Conservation (phyloP, 1,284 basidiomycete genomes). For the Tremellales sp. region DNA sequence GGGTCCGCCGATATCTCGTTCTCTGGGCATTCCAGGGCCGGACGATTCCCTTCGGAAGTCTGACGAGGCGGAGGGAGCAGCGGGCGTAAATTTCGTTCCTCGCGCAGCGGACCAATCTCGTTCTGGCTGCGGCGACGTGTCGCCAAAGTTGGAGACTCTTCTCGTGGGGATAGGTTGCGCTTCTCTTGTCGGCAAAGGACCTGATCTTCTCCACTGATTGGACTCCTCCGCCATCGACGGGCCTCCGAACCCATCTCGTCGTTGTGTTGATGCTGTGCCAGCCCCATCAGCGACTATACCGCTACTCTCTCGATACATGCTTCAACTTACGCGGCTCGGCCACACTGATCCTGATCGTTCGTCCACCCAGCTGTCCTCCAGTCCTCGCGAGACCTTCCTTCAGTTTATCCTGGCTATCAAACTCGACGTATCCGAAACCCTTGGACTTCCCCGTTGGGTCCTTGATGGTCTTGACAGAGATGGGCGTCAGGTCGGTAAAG, state of each 20-base stretch:
- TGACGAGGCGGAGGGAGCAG: conserved; percentile 11
- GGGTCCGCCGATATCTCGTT: conserved; percentile 14
- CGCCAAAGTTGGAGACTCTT: conserved; percentile 30
- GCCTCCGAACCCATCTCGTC: no score
- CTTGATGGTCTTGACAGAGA: conserved; percentile 86
- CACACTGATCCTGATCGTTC: conserved; percentile 84
- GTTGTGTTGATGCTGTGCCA: conserved; percentile 20
- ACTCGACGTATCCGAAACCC: conserved; percentile 98
- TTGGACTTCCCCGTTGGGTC: conserved; percentile 87
- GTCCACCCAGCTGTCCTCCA: conserved; percentile 64
- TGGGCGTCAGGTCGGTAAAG: conserved; percentile 63
- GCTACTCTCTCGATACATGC: neutral
- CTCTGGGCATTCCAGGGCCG: conserved; percentile 18
- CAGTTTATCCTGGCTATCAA: conserved; percentile 73
- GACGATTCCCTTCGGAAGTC: conserved; percentile 34
- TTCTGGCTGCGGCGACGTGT: conserved; percentile 34
- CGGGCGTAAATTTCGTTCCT: conserved; percentile 50
- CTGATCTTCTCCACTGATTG: conserved; percentile 77
- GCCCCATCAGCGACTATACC: neutral
- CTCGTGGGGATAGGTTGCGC: conserved; percentile 22
- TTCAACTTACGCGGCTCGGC: conserved; percentile 81
- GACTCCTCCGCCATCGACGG: conserved; percentile 52
- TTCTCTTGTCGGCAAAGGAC: conserved; percentile 66
- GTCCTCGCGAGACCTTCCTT: conserved; percentile 70
- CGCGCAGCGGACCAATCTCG: conserved; percentile 50